Conservation (phyloP, 257 asterid genomes). For the Forsythia viridissima region DNA sequence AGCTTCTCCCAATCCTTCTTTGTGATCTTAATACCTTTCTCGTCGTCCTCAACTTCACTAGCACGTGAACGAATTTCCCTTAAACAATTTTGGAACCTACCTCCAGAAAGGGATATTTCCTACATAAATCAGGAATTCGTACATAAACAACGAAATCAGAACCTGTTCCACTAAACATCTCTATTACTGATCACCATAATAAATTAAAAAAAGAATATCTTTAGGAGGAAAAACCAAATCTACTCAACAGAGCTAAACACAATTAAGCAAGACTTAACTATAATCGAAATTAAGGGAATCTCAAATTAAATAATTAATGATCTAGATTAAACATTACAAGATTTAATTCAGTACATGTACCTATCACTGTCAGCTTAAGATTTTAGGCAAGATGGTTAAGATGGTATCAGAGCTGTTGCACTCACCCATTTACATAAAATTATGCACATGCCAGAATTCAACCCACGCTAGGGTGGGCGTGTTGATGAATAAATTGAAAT, state of each 20-base stretch:
- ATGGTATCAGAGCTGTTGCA: not conserved
- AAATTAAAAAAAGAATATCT: not conserved
- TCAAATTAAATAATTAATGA: not conserved
- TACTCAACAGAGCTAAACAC: conserved; percentile 14
- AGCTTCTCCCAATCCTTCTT: conserved; percentile 90
- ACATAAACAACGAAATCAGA: conserved; percentile 12
- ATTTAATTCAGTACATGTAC: not conserved
- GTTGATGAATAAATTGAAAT: not conserved
- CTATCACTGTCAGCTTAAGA: not conserved
- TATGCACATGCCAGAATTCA: not conserved
- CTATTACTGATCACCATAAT: conserved; percentile 13
- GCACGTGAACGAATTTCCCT: conserved; percentile 95
- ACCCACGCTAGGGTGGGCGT: not conserved
- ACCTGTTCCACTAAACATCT: conserved; percentile 2
- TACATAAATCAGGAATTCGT: conserved; percentile 39
- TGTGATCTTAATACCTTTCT: conserved; percentile 78
- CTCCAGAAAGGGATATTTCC: conserved; percentile 98
- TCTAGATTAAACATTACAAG: not conserved
- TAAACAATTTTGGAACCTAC: conserved; percentile 81
- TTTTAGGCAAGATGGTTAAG: not conserved
- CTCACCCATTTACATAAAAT: not conserved
- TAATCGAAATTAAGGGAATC: not conserved
- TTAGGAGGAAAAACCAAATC: too few species aligned
- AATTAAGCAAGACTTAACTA: not conserved
- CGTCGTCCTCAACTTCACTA: conserved; percentile 78